Evolutionary conservation across 1,284 basidiomycete genomes (phyloP).

Genomic region (Ceratobasidium sp.): DNA sequence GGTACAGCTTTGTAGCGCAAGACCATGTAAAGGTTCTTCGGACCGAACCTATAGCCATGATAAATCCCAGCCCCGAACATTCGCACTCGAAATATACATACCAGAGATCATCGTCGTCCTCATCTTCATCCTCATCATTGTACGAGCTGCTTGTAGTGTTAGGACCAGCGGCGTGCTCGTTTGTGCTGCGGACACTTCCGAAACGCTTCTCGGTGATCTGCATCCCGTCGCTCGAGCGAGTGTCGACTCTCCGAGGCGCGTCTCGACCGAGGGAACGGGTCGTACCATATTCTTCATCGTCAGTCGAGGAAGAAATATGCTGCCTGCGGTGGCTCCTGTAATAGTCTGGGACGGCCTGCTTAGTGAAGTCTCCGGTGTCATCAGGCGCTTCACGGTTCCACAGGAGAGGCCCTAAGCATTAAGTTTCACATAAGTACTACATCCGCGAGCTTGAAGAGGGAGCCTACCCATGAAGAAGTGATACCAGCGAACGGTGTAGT

Average conservation of each 20-base stretch:
- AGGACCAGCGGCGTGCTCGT: no score
- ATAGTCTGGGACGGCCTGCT: slow-evolving; percentile 60
- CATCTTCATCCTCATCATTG: no score
- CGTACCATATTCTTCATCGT: slow-evolving; percentile 23
- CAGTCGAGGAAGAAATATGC: slow-evolving; percentile 47
- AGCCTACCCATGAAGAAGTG: slow-evolving; percentile 59
- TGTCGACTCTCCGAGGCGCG: not conserved
- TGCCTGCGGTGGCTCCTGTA: slow-evolving; percentile 55
- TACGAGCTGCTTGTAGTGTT: no score
- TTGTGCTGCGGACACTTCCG: not conserved
- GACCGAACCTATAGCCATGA: slow-evolving; percentile 53
- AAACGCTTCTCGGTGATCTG: slow-evolving; percentile 29
- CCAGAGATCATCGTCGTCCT: slow-evolving; percentile 49
- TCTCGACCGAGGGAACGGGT: slow-evolving; percentile 1
- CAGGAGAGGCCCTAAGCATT: slow-evolving; percentile 59
- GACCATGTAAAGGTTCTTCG: slow-evolving; percentile 60
- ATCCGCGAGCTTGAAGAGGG: no score
- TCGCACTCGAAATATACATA: not conserved
- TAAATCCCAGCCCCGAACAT: not conserved
- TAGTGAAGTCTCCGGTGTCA: slow-evolving; percentile 50
- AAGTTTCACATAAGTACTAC: no score
- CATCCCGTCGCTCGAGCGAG: not conserved
- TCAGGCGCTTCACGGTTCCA: slow-evolving; percentile 60
- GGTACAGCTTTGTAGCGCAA: slow-evolving; percentile 56
- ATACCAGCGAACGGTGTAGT: slow-evolving; percentile 61